Evolutionary conservation across 768 basidiomycete genomes (phyloP).

Genomic region (Amanita phalloides): DNA sequence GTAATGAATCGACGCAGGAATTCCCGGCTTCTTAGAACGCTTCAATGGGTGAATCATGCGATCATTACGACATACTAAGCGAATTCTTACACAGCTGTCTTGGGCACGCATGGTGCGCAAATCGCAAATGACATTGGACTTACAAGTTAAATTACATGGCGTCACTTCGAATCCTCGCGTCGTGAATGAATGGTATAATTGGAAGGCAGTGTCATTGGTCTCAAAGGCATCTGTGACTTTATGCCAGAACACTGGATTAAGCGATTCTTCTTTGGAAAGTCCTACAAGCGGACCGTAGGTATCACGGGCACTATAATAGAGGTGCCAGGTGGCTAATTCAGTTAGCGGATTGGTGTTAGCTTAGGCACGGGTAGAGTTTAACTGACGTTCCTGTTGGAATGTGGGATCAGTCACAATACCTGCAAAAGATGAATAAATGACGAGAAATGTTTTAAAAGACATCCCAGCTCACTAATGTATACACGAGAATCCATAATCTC

Average conservation of each 20-base stretch:
- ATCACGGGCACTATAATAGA: conserved; percentile 46
- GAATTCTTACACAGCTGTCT: conserved; percentile 27
- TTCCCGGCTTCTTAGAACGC: conserved; percentile 12
- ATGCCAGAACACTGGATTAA: conserved; percentile 52
- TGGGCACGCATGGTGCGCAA: conserved; percentile 30
- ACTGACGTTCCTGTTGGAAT: conserved; percentile 37
- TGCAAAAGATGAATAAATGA: conserved; percentile 10
- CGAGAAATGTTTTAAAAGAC: background rate
- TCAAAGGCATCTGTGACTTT: conserved; percentile 42
- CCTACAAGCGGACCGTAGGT: conserved; percentile 37
- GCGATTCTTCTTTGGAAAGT: conserved; percentile 23
- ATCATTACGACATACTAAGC: background rate
- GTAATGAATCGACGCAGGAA: conserved; percentile 9
- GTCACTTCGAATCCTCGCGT: conserved; percentile 25
- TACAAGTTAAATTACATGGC: conserved; percentile 27
- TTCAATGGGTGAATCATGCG: background rate
- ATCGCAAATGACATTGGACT: conserved; percentile 29
- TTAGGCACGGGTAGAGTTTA: background rate
- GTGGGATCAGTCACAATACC: conserved; percentile 29
- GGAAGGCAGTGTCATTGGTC: conserved; percentile 31
- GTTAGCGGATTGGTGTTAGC: background rate
- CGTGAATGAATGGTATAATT: conserved; percentile 33
- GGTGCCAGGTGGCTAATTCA: conserved; percentile 37
- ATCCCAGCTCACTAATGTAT: conserved; percentile 29
- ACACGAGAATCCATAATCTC: conserved; percentile 51